Conservation (phyloP, 2,329 filamentous ascomycete genomes). For the Phyllosticta ampelicida region DNA sequence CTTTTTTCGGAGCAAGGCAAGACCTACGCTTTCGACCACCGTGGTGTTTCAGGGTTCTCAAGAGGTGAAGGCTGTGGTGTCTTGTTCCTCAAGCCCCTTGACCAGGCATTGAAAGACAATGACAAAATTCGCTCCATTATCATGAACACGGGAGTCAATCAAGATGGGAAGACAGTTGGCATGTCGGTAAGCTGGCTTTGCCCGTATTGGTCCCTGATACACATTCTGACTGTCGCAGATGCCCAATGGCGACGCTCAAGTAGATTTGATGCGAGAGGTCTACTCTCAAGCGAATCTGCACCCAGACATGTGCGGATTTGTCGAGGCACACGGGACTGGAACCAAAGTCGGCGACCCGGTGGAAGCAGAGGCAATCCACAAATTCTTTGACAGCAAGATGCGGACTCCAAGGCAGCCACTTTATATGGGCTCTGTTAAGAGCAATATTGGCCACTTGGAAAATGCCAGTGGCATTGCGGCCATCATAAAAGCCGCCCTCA, state of each 20-base stretch:
- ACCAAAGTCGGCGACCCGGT: constrained; percentile 41
- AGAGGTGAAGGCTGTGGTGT: constrained; percentile 52
- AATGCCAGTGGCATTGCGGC: constrained; percentile 18
- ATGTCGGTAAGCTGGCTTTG: neutral
- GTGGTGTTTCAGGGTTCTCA: constrained; percentile 50
- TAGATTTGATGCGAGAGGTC: constrained; percentile 22
- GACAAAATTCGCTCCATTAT: constrained; percentile 41
- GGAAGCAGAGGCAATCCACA: constrained; percentile 15
- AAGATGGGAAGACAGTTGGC: constrained; percentile 35
- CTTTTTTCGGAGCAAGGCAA: constrained; percentile 24
- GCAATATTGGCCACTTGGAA: constrained; percentile 24
- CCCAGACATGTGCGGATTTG: constrained; percentile 12
- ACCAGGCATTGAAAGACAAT: constrained; percentile 46
- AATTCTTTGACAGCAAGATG: constrained; percentile 6
- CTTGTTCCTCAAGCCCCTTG: constrained; percentile 48
- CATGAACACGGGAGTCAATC: constrained; percentile 30
- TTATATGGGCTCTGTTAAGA: constrained; percentile 17
- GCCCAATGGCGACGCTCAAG: constrained; percentile 43
- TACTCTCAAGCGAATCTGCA: constrained; percentile 29
- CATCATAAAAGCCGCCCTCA: constrained; percentile 20
- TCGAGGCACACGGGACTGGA: constrained; percentile 42
- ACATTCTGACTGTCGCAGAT: constrained; percentile 40
- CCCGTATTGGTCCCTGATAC: too few species aligned
- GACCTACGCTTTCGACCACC: constrained; percentile 35
- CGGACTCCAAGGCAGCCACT: constrained; percentile 16